Percentiles rank a stretch among this genome's conserved stretches.
Conservation (phyloP, 192 early-diverging fungal genomes). For the Coemansia sp. region DNA sequence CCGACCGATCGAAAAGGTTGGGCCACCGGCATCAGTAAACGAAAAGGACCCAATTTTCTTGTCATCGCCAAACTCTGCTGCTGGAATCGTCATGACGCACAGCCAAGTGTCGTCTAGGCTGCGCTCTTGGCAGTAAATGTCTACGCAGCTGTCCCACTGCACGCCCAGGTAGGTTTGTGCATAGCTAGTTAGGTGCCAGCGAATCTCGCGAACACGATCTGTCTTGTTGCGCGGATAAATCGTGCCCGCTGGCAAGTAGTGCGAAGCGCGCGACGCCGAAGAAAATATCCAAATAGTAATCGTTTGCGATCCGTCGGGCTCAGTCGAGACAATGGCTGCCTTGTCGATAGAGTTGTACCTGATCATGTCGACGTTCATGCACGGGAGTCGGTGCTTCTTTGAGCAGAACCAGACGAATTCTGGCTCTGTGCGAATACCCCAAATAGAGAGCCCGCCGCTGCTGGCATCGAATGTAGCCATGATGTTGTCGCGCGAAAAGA, state of each 20-base stretch:
- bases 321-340: conserved; percentile 52
- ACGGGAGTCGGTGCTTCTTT: conserved; percentile 52
- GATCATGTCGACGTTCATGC: conserved; percentile 53
- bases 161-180: conserved; percentile 57
- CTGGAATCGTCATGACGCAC: conserved; percentile 29
- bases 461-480: conserved; percentile 51
- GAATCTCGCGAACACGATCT: conserved; percentile 50
- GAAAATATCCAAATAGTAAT: conserved; percentile 57
- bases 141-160: conserved; percentile 52
- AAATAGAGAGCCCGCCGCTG: conserved; percentile 47
- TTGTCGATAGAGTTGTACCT: conserved; percentile 60
- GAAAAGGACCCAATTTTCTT: conserved; percentile 52
- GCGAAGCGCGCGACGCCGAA: conserved; percentile 55
- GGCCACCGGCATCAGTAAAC: conserved; percentile 49
- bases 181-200: conserved; percentile 56
- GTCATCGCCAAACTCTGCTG: conserved; percentile 38
- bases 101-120: conserved; percentile 47
- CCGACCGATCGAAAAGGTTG: conserved; percentile 46
- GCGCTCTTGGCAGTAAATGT: conserved; percentile 54
- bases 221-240: conserved; percentile 41
- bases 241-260: conserved; percentile 54
- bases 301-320: conserved; percentile 33
- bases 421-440: conserved; percentile 45
- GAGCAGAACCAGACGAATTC: conserved; percentile 49
- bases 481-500: conserved; percentile 55